Evolutionary conservation across 257 asterid species (phyloP).

Genomic region (Orobanche coerulescens): DNA sequence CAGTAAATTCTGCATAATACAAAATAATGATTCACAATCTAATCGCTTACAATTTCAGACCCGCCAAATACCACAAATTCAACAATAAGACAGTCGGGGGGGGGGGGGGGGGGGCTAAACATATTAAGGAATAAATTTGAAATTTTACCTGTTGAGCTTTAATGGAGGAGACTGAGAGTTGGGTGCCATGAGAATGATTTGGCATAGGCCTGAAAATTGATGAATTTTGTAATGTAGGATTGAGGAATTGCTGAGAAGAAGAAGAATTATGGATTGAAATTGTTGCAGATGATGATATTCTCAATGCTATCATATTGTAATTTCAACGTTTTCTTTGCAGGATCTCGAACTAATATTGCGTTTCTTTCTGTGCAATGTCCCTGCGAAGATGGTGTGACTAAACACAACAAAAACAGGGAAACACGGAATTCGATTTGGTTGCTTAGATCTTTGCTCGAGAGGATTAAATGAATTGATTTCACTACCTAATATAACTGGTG

Average conservation of each 20-base stretch:
- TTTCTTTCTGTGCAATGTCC: neutral
- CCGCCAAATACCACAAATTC: conserved; percentile 1
- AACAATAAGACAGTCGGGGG: neutral
- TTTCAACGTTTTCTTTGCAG: neutral
- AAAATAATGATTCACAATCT: neutral
- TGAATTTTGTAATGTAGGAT: conserved; percentile 23
- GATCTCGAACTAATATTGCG: neutral
- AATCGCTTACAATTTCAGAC: neutral
- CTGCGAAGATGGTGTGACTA: too few relatives aligned
- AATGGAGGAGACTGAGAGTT: conserved; percentile 24
- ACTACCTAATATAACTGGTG: too few relatives aligned
- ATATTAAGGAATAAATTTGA: neutral
- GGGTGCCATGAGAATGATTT: conserved; percentile 18
- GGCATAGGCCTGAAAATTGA: conserved; percentile 26
- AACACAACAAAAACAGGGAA: too few relatives aligned
- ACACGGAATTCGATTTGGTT: too few relatives aligned
- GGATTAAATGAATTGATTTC: too few relatives aligned
- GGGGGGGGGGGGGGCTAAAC: neutral
- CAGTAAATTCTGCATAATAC: neutral
- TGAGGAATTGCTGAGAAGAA: conserved; percentile 27
- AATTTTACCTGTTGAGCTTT: conserved; percentile 59
- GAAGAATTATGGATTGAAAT: conserved; percentile 18
- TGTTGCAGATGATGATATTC: conserved; percentile 21
- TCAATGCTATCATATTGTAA: conserved; percentile 13
- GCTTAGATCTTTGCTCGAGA: too few relatives aligned